phyloP scores from a whole-genome alignment of 1,284 basidiomycete species.

The Cutaneotrichosporon dermatis region DNA sequence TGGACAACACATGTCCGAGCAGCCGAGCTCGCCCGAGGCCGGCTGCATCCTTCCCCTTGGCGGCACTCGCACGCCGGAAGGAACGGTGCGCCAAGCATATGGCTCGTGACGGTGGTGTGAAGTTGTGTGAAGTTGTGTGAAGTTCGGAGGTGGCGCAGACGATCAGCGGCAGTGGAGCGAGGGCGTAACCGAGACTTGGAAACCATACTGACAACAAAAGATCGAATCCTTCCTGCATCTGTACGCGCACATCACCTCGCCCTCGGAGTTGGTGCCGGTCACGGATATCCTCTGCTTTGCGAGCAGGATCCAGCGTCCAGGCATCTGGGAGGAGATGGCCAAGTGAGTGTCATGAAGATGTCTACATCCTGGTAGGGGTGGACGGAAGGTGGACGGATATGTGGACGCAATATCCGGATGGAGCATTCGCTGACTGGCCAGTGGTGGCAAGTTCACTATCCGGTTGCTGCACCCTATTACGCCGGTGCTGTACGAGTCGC shows the following conservation, averaged over 20 bases:
- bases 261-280: slow-evolving; percentile 46
- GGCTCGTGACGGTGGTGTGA: too few relatives aligned
- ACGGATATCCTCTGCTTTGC: slow-evolving; percentile 49
- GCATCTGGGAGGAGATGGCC: slow-evolving; percentile 50
- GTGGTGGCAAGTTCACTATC: slow-evolving; percentile 46
- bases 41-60: too few relatives aligned
- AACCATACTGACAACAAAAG: slow-evolving; percentile 19
- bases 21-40: too few relatives aligned
- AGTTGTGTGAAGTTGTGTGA: too few relatives aligned
- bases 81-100: too few relatives aligned
- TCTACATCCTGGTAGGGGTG: too few relatives aligned
- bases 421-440: slow-evolving; percentile 2
- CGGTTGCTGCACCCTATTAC: slow-evolving; percentile 45
- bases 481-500: slow-evolving; percentile 44
- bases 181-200: too few relatives aligned
- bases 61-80: too few relatives aligned
- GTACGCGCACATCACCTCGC: slow-evolving; percentile 47
- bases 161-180: neutral
- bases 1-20: too few relatives aligned
- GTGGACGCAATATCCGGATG: too few relatives aligned
- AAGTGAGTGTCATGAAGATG: slow-evolving; percentile 29
- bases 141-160: too few relatives aligned
- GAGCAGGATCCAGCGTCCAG: slow-evolving; percentile 44
- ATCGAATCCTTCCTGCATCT: slow-evolving; percentile 50
- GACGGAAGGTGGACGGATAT: too few relatives aligned